Evolutionary conservation across 768 basidiomycete genomes (phyloP), one percentile per base, ranked within the genome.

Genomic region (Tricholoma furcatifolium): DNA sequence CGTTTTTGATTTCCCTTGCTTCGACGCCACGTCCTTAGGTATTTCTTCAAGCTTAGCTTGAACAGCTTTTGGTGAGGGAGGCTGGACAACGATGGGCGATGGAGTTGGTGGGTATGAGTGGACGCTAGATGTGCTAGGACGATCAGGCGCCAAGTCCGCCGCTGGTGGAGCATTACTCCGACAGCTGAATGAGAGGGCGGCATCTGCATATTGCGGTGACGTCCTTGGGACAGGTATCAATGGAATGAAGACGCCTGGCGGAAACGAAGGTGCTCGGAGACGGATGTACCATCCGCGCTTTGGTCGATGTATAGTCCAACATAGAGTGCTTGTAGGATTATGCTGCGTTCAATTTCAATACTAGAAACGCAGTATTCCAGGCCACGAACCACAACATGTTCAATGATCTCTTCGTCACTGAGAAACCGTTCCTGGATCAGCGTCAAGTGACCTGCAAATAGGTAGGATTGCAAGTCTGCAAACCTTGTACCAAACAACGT

Each of bases 271-370:
- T 2, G 87, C 72, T 32, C 87, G 80, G 21, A 93, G 70, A 38
- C 86, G 86, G 54, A 93, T 83, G 67, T 92, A 93, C 91, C 91
- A 93, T 41, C 91, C 91, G 24, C 86, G 81, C 52, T 83, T 82
- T 1, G 91, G 91, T 5, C 84, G 81, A 64, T 91, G 91, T 23
- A 91, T 82, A 9, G 81, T 81, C 91, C 91, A 93, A 50, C 79
- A 76, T 2, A 89, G 65, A 0, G 78, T 77, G 20, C 79, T 81
- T 4, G 80, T 83, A n/a, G 80, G 75, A 36, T 86, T 87, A 52
- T 91, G 86, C 87, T 87, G 54, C 3, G 31, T 30, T 10, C 17
- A 15, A 38, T 8, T 40, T 52, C 17, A 44, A 27, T n/a, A 45
- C 20, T 27, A 15, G 24, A 9, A 14, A 1, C 15, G n/a, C 2